Evolutionary conservation across 164 flowering plant genomes (phyloP), one percentile per base, ranked within the genome.

Genomic region (Kingdonia uniflora): DNA sequence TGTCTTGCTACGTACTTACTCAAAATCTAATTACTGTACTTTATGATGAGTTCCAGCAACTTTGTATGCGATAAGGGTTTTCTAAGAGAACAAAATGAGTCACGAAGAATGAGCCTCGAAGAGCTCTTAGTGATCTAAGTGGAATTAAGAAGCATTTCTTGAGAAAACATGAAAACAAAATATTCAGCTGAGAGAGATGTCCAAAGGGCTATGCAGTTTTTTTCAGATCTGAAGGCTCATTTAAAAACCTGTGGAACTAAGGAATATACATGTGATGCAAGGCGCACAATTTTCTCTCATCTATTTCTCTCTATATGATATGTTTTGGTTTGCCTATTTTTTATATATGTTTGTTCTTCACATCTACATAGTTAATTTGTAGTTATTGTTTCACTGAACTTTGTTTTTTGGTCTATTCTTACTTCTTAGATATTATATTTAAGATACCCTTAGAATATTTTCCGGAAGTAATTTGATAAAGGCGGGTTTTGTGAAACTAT

Each of bases 61-160:
- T n/a, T n/a, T 41, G 3, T n/a, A n/a, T 90, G 97, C 78, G 82
- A 78, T 85, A 89, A 89, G 62, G 95, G 97, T 37, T 90, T 90
- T 57, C 95, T 87, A 67, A 87, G 97, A 52, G 97, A 90, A 53
- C 97, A 63, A 68, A 80, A 75, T 41, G 89, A 87, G 26, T 49
- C 26, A 39, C 64, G 61, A 0, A 78, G 58, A 38, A 85, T 55
- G 74, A 84, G 47, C 95, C 95, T 11, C 75, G 87, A 5, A 81
- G 95, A 67, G 97, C 97, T 17, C 74, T 90, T n/a, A 95, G 97
- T n/a, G 97, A 90, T 52, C 82, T 90, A 19, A 90, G 95, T n/a
- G 97, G 97, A 6, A 80, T 90, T 58, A 90, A 90, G 74, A 90
- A 90, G 52, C 97, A 89, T 63, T 89, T 65, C 39, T 79, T 78